phyloP scores from a whole-genome alignment of 306 rosid genomes.

The Prinsepia uniflora region DNA sequence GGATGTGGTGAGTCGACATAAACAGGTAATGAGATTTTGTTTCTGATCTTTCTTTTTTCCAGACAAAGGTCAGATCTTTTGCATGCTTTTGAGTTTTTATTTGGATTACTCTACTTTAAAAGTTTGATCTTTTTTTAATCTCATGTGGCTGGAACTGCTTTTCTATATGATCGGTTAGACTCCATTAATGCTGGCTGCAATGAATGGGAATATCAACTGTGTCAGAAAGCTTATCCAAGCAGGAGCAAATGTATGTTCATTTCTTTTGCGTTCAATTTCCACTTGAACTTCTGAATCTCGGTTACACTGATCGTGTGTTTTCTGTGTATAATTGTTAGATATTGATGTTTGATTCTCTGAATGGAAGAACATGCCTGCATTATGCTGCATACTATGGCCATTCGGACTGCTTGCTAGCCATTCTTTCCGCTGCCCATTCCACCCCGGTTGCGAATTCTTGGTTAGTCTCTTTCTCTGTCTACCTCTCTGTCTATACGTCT shows the following conservation, averaged over 20 bases:
- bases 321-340: slow-evolving; percentile 41
- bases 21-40: slow-evolving; percentile 41
- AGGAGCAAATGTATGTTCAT: slow-evolving; percentile 72
- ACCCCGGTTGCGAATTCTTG: slow-evolving; percentile 71
- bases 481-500: slow-evolving; percentile 1
- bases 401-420: slow-evolving; percentile 65
- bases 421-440: slow-evolving; percentile 74
- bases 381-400: slow-evolving; percentile 81
- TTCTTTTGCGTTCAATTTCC: slow-evolving; percentile 3
- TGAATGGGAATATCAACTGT: slow-evolving; percentile 66
- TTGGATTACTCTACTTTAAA: neutral
- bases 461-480: slow-evolving; percentile 31
- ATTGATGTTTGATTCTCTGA: slow-evolving; percentile 75
- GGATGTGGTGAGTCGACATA: slow-evolving; percentile 62
- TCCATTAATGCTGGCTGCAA: slow-evolving; percentile 84
- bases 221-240: slow-evolving; percentile 66
- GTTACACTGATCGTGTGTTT: neutral
- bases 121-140: neutral
- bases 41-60: neutral
- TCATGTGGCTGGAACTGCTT: slow-evolving; percentile 11
- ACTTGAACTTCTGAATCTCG: neutral
- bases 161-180: slow-evolving; percentile 41
- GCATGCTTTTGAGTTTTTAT: neutral
- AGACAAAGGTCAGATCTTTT: neutral
- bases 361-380: slow-evolving; percentile 81